These are phyloP conservation scores for Claviceps lovelessii DNA, from an alignment of 2,329 filamentous ascomycete species.

Conservation along the genomic window DNA sequence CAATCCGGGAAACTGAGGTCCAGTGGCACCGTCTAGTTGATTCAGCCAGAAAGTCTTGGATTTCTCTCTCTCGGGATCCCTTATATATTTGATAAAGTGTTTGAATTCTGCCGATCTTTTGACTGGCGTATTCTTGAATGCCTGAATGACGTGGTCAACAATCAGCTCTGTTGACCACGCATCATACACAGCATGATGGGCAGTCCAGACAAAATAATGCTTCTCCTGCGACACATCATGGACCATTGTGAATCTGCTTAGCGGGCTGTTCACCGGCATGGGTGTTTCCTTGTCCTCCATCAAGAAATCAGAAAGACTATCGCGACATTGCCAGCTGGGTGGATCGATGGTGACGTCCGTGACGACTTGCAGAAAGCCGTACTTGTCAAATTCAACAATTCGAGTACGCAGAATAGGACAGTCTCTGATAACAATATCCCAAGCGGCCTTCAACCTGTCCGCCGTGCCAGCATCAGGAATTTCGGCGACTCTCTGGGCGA, in stretches of 20 bases:
- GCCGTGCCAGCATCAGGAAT: conserved; percentile 4
- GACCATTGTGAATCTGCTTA: conserved; percentile 7
- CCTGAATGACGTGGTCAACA: conserved; percentile 6
- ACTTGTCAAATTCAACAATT: conserved; percentile 6
- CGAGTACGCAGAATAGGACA: conserved; percentile 7
- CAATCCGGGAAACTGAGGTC: conserved; percentile 5
- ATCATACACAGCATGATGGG: conserved; percentile 34
- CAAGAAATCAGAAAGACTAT: background rate
- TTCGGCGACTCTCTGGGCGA: conserved; percentile 6
- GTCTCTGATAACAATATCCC: conserved; percentile 7
- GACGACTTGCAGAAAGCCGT: conserved; percentile 8
- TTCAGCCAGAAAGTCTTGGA: conserved; percentile 26
- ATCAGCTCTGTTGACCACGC: conserved; percentile 33
- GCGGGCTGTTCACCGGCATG: conserved; percentile 9
- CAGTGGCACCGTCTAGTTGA: conserved; percentile 17
- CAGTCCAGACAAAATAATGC: conserved; percentile 8
- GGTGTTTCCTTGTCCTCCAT: background rate
- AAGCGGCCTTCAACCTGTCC: conserved; percentile 4
- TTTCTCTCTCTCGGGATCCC: conserved; percentile 13
- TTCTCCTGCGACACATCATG: background rate
- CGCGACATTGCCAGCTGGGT: background rate
- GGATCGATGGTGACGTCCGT: background rate
- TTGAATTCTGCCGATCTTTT: conserved; percentile 13
- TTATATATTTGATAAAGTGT: conserved; percentile 28
- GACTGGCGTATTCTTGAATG: conserved; percentile 4